Evolutionary conservation across 257 asterid species (phyloP), one percentile per base, ranked within the genome.

Genomic region (Verbascum thapsus): DNA sequence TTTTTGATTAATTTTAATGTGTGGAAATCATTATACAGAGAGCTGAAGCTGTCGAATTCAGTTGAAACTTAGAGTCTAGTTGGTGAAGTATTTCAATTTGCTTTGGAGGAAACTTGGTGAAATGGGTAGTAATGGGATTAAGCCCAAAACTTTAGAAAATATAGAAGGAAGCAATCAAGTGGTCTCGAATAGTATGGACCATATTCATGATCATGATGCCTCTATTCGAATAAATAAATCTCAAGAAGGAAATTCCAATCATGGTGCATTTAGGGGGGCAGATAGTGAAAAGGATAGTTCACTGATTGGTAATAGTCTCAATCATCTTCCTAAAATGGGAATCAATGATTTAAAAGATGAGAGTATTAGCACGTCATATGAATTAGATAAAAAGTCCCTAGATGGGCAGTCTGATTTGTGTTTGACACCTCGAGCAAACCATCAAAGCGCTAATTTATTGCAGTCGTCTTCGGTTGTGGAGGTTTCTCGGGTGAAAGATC

Each of bases 101-200:
- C 66, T 66, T 61, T 72, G 72, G 59, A 54, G 55, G 22, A 50
- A 71, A 67, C 49, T 49, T 51, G 35, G 75, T 72, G 74, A 67
- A 57, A 73, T 88, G 98, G 86, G 69, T 62, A 68, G 79, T 61
- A 68, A 69, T 53, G 81, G 75, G 64, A 66, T 32, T 71, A 80
- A 60, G 43, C 72, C 63, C 0, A n/a, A 47, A 42, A 47, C 60
- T 30, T 10, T 66, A 62, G 82, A 74, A 65, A 71, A 48, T 59
- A 65, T 52, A 38, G 78, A 64, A 11, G 77, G 65, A 58, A 44
- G 58, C 10, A 43, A 32, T 54, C 63, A 49, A 53, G 74, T 57
- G 55, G 67, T 19, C 44, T 61, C 71, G 42, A 63, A 32, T 37
- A 71, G 57, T 50, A 9, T 49, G 35, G 59, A 64, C 43, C 73